These are phyloP conservation scores for Anisogramma anomala DNA, from an alignment of 2,329 filamentous ascomycete species.

Conservation along the genomic window DNA sequence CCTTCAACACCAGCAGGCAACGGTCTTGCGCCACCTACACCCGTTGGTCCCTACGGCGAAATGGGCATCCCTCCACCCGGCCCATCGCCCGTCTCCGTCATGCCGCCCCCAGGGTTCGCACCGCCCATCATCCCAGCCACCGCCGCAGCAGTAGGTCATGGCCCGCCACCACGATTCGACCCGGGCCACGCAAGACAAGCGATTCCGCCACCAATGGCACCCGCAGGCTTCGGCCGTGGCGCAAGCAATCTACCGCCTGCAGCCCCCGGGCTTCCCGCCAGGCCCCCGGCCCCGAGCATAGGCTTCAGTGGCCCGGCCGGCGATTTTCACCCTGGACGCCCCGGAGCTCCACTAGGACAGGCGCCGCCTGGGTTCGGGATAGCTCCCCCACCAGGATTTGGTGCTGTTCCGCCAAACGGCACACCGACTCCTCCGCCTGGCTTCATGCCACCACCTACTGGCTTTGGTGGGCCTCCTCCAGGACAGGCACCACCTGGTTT, in stretches of 20 bases:
- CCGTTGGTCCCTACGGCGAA: constrained; percentile 15
- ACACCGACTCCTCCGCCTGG: constrained; percentile 27
- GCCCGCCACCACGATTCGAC: constrained; percentile 14
- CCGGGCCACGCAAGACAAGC: constrained; percentile 1
- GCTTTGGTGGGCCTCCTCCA: constrained; percentile 10
- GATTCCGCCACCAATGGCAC: constrained; percentile 11
- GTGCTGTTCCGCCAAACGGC: constrained; percentile 23
- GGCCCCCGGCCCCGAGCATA: constrained; percentile 35
- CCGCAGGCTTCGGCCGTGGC: constrained; percentile 16
- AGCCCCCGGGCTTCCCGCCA: constrained; percentile 38
- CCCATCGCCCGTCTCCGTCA: constrained; percentile 12
- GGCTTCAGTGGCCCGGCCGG: constrained; percentile 34
- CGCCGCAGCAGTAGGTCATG: constrained; percentile 16
- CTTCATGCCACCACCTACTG: constrained; percentile 32
- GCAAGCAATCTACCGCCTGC: constrained; percentile 33
- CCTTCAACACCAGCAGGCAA: constrained; percentile 16
- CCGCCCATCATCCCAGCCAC: constrained; percentile 22
- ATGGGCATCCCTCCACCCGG: constrained; percentile 13
- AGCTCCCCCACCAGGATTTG: constrained; percentile 28
- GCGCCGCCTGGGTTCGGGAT: constrained; percentile 28
- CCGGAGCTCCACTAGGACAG: constrained; percentile 21
- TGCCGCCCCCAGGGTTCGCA: constrained; percentile 26
- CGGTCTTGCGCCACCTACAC: constrained; percentile 17
- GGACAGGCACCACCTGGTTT: constrained; percentile 18
- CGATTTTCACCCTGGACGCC: constrained; percentile 36